Evolutionary conservation across 306 rosid species (phyloP), one percentile per base, ranked within the genome.

Genomic region (Lotus japonicus): DNA sequence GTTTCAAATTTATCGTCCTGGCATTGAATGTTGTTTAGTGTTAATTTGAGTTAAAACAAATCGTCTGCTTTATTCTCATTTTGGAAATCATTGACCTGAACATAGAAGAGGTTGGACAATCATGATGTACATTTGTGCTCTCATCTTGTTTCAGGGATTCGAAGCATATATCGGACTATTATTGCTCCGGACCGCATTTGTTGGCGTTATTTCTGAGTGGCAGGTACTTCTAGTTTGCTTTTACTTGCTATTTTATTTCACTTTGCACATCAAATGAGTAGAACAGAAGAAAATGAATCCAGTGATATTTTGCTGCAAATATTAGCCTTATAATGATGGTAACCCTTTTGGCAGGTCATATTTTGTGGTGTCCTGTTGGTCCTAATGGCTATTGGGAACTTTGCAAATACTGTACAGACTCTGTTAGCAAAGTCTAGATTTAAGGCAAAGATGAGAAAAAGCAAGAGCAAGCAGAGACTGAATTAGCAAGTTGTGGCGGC

Each of bases 391-490:
- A 79, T 88, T 41, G 99, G 95, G 78, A 95, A 95, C 87, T 95
- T 95, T 62, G 67, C 72, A 84, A 82, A 90, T 78, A 95, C 99
- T 10, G 97, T 95, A 57, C 85, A 90, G 78, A 95, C 92, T 11
- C 89, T 95, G 67, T 64, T 88, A 90, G 85, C 14, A 14, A 95
- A 95, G 63, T 90, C 97, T 39, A 88, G 97, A 77, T 86, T 95
- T 67, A 95, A 95, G 89, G 99, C 99, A 43, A 95, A 95, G 87
- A 90, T 95, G 96, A 90, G 77, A 76, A 90, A 75, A 77, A 87
- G 79, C 80, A 90, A 77, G 88, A 95, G 97, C 91, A 95, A 84
- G 88, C 96, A 88, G 75, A 88, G 86, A 52, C 57, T 94, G 78
- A 54, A 80, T 71, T 80, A 76, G 79, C 66, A 67, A 60, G 50